Percentiles rank a stretch among this genome's conserved stretches.
Conservation (phyloP, 768 basidiomycete genomes). For the Obba rivulosa region DNA sequence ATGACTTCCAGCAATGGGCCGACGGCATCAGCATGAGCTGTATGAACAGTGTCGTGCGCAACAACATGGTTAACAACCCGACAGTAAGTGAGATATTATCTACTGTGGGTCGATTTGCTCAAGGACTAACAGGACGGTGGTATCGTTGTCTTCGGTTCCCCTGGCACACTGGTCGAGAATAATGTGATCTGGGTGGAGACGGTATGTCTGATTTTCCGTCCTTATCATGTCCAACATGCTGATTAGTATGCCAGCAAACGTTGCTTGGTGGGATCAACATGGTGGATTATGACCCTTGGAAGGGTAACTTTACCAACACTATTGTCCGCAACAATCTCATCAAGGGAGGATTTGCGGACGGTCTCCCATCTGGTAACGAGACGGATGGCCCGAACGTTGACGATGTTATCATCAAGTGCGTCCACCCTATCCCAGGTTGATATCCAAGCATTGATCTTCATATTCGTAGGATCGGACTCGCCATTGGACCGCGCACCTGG, state of each 20-base stretch:
- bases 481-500: slow-evolving; percentile 74
- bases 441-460: neutral
- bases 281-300: slow-evolving; percentile 66
- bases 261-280: slow-evolving; percentile 74
- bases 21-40: slow-evolving; percentile 79
- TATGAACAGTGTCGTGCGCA: slow-evolving; percentile 50
- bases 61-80: slow-evolving; percentile 66
- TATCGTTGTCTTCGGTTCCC: slow-evolving; percentile 73
- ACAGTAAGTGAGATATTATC: slow-evolving; percentile 31
- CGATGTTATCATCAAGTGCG: slow-evolving; percentile 65
- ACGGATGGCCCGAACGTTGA: slow-evolving; percentile 50
- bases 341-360: slow-evolving; percentile 62
- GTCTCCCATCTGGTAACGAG: slow-evolving; percentile 31
- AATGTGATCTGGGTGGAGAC: slow-evolving; percentile 72
- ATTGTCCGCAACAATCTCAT: slow-evolving; percentile 65
- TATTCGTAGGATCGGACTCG: slow-evolving; percentile 65
- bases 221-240: neutral
- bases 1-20: slow-evolving; percentile 68
- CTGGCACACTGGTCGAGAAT: slow-evolving; percentile 67
- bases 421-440: neutral
- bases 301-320: slow-evolving; percentile 60
- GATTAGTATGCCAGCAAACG: slow-evolving; percentile 41
- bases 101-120: neutral
- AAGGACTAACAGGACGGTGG: slow-evolving; percentile 52
- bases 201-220: slow-evolving; percentile 32